Conservation (phyloP, 164 flowering plant genomes). For the Paratinospora sagittata region DNA sequence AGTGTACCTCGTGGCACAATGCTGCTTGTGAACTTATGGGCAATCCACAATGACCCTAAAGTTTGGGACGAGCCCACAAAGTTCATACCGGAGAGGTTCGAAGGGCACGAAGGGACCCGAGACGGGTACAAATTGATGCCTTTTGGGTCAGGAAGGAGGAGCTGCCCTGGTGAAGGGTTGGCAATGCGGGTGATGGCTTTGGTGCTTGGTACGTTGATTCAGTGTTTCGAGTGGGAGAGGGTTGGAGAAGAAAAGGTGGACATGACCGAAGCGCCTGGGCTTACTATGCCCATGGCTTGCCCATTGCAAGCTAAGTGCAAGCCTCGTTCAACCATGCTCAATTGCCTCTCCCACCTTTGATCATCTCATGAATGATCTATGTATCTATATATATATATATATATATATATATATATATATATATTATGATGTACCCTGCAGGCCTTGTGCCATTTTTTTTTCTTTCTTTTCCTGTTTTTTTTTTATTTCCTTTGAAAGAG, state of each 20-base stretch:
- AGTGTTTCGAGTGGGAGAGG: constrained; percentile 19
- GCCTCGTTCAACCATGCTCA: constrained; percentile 7
- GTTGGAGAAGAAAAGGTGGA: constrained; percentile 12
- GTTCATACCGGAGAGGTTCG: constrained; percentile 41
- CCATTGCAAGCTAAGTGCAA: constrained; percentile 11
- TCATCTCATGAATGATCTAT: too few species aligned
- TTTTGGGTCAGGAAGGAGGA: constrained; percentile 16
- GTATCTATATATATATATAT: too few species aligned
- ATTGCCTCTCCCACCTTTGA: constrained; percentile 5
- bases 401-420: too few species aligned
- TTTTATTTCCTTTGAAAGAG: too few species aligned
- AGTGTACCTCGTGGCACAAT: too few species aligned
- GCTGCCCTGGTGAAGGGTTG: constrained; percentile 11
- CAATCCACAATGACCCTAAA: constrained; percentile 30
- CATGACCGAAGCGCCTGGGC: constrained; percentile 9
- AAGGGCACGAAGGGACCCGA: neutral
- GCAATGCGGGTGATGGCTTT: constrained; percentile 4
- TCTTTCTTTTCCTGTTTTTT: too few species aligned
- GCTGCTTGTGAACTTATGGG: constrained; percentile 29
- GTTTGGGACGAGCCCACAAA: constrained; percentile 26
- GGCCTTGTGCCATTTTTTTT: too few species aligned
- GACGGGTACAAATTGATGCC: constrained; percentile 10
- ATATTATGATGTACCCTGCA: too few species aligned
- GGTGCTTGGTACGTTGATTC: constrained; percentile 11
- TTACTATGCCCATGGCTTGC: constrained; percentile 9